Base-by-base conservation (phyloP, 2,329 filamentous ascomycete genomes). In the Microcyclospora pomicola region DNA sequence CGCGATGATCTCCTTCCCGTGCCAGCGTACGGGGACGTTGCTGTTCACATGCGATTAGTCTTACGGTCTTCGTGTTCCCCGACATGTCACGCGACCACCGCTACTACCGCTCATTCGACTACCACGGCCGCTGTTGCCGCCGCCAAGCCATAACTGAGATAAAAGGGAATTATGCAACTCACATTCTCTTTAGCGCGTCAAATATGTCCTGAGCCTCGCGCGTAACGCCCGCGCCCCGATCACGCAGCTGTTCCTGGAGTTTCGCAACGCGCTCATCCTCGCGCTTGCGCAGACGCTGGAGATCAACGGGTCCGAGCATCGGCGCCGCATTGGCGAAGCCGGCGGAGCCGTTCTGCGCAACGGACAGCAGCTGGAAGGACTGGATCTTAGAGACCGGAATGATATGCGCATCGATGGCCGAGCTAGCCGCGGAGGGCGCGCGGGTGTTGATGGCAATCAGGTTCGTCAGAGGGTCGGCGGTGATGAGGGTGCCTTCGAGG, bases 141-240 rank as follows among this genome's bases (percentile, higher is more conserved):
- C n/a, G n/a, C 30, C 15, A 31, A 4, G 9, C n/a, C 9, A 31
- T 31, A 15, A n/a, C n/a, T n/a, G n/a, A 15, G 9, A 4, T 5
- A 13, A 24, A 24, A 24, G 19, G 19, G 6, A 15, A 31, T 4
- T 9, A n/a, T n/a, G 9, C 4, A 27, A 44, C 65, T 44, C 51
- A 75, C 56, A 72, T 73, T 48, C 72, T 67, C 43, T 66, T 68
- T 38, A 80, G 65, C 9, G 69, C 66, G 59, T 79, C 73, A 48
- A 75, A 80, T 12, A 80, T 61, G 38, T 75, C 73, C 56, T 80
- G 75, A 16, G 69, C 75, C 45, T 77, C 73, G 29, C 62, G 66
- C 29, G 65, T 72, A 6, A 78, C 75, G 9, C 73, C 73, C 55
- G 73, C 75, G 38, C 73, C 74, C 41, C 68, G 65, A 38, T 68